Percentiles rank a stretch among this genome's conserved stretches.
These are phyloP conservation scores for Rhodofomes roseus DNA, from an alignment of 1,284 basidiomycete genomes.

Conservation along the genomic window DNA sequence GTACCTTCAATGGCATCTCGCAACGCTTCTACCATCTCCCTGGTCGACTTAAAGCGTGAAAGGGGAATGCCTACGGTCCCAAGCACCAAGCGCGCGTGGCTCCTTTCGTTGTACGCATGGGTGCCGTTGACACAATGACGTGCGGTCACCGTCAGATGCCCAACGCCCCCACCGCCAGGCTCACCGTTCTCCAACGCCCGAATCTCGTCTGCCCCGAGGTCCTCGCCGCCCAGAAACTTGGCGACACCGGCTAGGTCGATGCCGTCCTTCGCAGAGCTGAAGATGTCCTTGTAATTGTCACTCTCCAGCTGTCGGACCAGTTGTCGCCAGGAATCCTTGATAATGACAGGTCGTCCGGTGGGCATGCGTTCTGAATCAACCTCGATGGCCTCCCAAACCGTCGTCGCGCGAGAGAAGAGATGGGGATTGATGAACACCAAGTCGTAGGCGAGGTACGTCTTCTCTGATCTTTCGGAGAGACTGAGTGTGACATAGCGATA, in stretches of 20 bases:
- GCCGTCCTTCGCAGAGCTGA: background rate
- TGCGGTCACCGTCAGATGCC: background rate
- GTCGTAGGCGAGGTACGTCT: slow-evolving; percentile 7
- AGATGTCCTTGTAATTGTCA: background rate
- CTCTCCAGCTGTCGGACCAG: background rate
- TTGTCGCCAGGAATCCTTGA: slow-evolving; percentile 1
- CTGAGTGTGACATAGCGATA: background rate
- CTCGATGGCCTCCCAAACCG: slow-evolving; percentile 1
- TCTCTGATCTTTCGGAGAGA: background rate
- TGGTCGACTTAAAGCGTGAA: slow-evolving; percentile 10
- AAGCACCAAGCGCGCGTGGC: slow-evolving; percentile 13
- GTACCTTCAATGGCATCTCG: slow-evolving; percentile 14
- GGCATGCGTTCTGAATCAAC: background rate
- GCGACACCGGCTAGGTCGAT: background rate
- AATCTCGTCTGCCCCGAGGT: background rate
- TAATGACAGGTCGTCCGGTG: background rate
- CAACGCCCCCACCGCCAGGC: background rate
- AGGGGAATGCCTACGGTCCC: slow-evolving; percentile 11
- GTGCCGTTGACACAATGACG: background rate
- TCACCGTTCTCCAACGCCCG: too few relatives aligned
- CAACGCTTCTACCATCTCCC: slow-evolving; percentile 11
- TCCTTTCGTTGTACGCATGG: slow-evolving; percentile 3
- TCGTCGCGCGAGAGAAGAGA: background rate
- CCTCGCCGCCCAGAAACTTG: background rate
- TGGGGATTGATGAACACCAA: slow-evolving; percentile 7